Base-by-base conservation (phyloP, 2,329 filamentous ascomycete genomes). In the Paraphaeosphaeria sporulosa region DNA sequence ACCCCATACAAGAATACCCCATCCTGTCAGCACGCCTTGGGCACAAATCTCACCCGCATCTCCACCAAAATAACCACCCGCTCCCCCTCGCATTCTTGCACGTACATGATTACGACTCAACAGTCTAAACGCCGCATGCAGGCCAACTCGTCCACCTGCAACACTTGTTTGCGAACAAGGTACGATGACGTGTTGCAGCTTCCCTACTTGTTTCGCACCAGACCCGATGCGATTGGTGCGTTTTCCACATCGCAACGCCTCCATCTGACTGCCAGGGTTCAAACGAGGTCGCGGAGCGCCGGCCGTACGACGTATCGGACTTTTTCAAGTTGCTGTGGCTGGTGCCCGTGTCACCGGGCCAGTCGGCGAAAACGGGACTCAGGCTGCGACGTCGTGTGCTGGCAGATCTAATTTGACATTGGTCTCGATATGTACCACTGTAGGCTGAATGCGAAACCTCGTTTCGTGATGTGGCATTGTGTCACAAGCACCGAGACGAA, bases 101-200 rank as follows among this genome's bases (percentile, higher is more conserved):
- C 49, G 15, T 34, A 21, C 21, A 25, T 17, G 2, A 17, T 15
- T 4, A 42, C 30, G 2, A 9, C 2, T 9, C 30, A 27, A 17
- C 8, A 21, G 15, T 12, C 9, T 2, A 4, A 17, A n/a, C 21
- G n/a, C 4, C 17, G 42, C 27, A 55, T 44, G 25, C 27, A 36
- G 15, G 25, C 46, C 30, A 21, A n/a, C 40, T 4, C 43, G 27
- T 40, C 30, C 30, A 32, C 30, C 10, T 32, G 30, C 4, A 32
- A 8, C 30, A 5, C 30, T 36, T 25, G 25, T 15, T 34, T 10
- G 43, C 21, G 52, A 30, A 19, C 21, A 25, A 55, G 36, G 52
- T 30, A 30, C 21, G 40, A 55, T 55, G 52, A 55, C 52, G 52
- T 55, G 52, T 17, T 34, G 19, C 21, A 38, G 25, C 15, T 19